Evolutionary conservation across 2,329 filamentous ascomycete genomes (phyloP).

Genomic region (Fusarium sp.): DNA sequence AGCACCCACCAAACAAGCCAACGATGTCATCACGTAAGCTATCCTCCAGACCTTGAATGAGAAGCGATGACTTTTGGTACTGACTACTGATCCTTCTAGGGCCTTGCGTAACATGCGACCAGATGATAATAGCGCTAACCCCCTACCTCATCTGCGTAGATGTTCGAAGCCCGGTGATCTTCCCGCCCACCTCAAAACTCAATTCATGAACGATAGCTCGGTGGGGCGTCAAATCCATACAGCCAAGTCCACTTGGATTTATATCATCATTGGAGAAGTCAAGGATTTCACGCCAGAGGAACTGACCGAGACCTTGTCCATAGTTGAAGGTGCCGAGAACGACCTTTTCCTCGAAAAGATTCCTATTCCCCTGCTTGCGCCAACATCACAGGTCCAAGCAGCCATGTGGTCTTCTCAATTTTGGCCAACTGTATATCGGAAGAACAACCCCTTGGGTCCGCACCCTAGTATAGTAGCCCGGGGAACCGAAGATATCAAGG

Average conservation of each 20-base stretch:
- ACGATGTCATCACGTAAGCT: conserved; percentile 76
- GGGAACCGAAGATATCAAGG: conserved; percentile 74
- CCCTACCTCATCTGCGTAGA: conserved; percentile 77
- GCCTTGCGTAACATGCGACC: conserved; percentile 67
- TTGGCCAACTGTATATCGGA: conserved; percentile 88
- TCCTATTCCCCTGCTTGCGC: conserved; percentile 77
- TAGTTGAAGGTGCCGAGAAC: conserved; percentile 62
- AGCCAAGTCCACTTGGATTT: conserved; percentile 69
- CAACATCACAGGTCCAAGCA: conserved; percentile 80
- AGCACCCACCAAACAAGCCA: conserved; percentile 77
- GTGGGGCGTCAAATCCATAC: conserved; percentile 67
- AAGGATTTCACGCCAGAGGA: conserved; percentile 65
- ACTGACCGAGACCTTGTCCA: conserved; percentile 59
- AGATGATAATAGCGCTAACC: conserved; percentile 68
- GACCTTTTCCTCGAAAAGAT: conserved; percentile 70
- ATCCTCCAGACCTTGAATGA: not conserved
- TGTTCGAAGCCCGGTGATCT: conserved; percentile 79
- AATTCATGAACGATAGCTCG: conserved; percentile 69
- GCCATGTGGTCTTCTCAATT: conserved; percentile 79
- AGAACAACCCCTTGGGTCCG: conserved; percentile 87
- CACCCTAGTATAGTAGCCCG: conserved; percentile 80
- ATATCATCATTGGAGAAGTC: conserved; percentile 65
- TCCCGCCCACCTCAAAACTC: conserved; percentile 71
- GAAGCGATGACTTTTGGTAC: not conserved
- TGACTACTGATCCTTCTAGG: conserved; percentile 50